A percentile compares a stretch with the other conserved stretches of the same genome.
phyloP scores from a whole-genome alignment of 257 asterid genomes.

The Petunia axillaris region DNA sequence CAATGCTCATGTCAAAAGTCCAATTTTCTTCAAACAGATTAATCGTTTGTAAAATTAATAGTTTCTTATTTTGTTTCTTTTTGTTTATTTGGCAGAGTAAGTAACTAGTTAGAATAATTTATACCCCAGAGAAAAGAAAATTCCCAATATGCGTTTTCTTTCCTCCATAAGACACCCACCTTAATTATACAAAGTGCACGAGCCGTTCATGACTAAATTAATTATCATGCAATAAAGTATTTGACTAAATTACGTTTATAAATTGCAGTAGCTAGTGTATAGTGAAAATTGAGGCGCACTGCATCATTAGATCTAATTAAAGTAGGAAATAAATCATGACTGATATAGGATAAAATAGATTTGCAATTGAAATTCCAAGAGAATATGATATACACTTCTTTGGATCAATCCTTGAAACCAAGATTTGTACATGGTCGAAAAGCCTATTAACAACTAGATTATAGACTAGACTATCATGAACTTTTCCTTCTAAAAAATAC shows the following conservation, averaged over 20 bases:
- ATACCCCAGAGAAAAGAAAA: neutral
- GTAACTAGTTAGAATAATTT: neutral
- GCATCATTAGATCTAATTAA: constrained; percentile 21
- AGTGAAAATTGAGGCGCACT: neutral
- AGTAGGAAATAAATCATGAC: constrained; percentile 23
- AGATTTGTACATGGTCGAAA: constrained; percentile 23
- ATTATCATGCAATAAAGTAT: constrained; percentile 27
- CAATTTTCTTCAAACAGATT: neutral
- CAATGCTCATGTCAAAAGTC: constrained; percentile 19
- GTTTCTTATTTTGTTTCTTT: neutral
- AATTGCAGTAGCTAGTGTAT: neutral
- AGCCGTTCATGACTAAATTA: constrained; percentile 24
- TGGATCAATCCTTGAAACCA: constrained; percentile 25
- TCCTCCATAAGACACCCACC: neutral
- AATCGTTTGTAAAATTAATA: neutral
- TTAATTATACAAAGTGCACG: neutral
- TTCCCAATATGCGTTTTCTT: neutral
- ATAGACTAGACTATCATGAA: constrained; percentile 8
- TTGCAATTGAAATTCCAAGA: neutral
- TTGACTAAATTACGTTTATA: constrained; percentile 4
- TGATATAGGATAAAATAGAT: constrained; percentile 22
- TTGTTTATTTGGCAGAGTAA: constrained; percentile 2
- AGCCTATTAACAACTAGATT: constrained; percentile 20
- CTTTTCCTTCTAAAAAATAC: neutral
- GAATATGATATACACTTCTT: constrained; percentile 1